Base-by-base conservation (phyloP, 2,329 filamentous ascomycete species). In the Fusarium sp. region DNA sequence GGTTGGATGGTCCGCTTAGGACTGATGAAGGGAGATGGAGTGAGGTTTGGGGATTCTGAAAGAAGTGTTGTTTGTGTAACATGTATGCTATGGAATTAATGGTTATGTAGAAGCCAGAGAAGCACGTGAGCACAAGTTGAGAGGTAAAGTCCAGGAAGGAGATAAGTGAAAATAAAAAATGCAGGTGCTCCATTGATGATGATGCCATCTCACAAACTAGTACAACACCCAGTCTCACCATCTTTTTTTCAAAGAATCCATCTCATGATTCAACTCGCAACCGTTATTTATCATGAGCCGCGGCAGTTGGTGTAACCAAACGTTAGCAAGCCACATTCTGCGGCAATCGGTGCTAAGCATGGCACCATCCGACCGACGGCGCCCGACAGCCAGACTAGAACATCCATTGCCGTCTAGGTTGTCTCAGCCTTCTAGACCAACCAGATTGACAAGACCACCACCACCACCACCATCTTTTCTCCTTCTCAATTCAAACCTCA, bases 1-100 rank as follows among this genome's bases (percentile, higher is more conserved):
- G 82, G 34, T 81, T 93, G 20, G 81, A 86, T 51, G 88, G 88
- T 1, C 88, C 90, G 4, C 76, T 93, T 72, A 83, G 87, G 58
- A 81, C 82, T 31, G 84, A 88, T 65, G 81, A 83, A 64, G 79
- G 79, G 71, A 79, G 86, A 55, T 93, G 91, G 91, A 81, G 82
- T 20, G 83, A 88, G 70, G 87, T 93, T 46, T 92, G 90, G 90
- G 85, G 83, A 0, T 77, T 80, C 23, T 72, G 61, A 40, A 57
- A 14, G 8, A 27, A 33, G 2, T n/a, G 34, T 27, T 34, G 6
- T 1, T 33, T 18, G 6, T 55, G n/a, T 36, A 31, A 40, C 1
- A 29, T 38, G 5, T 4, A 13, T 42, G n/a, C n/a, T 16, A 23
- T 20, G 42, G 11, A 10, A n/a, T 8, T 3, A 20, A 31, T 1